Base-by-base conservation (phyloP, 257 asterid genomes). In the Phtheirospermum japonicum region DNA sequence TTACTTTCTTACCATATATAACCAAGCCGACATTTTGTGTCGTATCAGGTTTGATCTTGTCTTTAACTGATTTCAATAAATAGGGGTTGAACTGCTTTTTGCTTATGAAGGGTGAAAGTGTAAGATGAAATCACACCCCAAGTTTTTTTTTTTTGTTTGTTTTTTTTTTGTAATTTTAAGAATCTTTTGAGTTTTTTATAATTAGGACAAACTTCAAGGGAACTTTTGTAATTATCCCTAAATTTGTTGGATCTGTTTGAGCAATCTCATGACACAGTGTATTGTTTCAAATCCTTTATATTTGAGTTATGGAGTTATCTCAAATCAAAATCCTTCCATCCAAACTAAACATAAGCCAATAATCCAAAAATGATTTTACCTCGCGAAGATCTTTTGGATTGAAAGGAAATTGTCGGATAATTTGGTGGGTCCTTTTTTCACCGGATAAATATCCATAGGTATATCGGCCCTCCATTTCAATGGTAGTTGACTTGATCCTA, bases 341-440 rank as follows among this genome's bases (percentile, higher is more conserved):
- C 12, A 43, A 43, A 43, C 4, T 12, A 2, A 45, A 45, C 18
- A n/a, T 6, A 45, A 45, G 39, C 39, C 39, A 8, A 33, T 0
- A 33, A 33, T 1, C 9, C 7, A 33, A 33, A n/a, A 33, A 33
- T 33, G 39, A 33, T 3, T 36, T 71, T 70, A 90, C 97, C 96
- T 84, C 97, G 56, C 99, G 94, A 65, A 93, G 96, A 59, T 96
- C 99, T 81, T 93, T 93, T 60, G 99, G 40, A 54, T 93, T 93
- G 79, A 93, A 93, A 71, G 99, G 99, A 12, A 97, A 93, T 72
- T 87, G 97, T 55, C 97, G 75, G 7, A 93, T 97, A 34, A 93
- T 87, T 10, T 95, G 85, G 73, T 93, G 99, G 63, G 97, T 93
- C 66, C 99, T 96, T 77, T 93, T 93, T 84, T 93, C 99, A 33